Conservation (phyloP, 371 early-diverging fungal genomes). For the Cokeromyces recurvatus region DNA sequence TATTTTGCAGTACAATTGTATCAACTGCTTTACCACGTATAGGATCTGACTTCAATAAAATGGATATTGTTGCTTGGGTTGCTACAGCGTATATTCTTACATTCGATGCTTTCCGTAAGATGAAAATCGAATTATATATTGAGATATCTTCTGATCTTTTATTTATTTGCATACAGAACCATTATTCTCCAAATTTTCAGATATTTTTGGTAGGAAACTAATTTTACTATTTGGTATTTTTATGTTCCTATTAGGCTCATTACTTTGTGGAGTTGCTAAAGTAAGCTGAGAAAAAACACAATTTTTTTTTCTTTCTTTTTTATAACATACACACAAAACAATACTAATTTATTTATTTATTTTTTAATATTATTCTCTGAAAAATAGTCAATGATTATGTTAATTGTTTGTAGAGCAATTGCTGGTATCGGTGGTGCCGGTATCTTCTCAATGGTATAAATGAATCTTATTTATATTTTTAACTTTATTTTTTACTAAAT, state of each 20-base stretch:
- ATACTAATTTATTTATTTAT: background rate
- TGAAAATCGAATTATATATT: background rate
- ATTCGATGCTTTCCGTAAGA: constrained; percentile 43
- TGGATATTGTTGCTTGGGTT: constrained; percentile 62
- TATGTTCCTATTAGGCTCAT: constrained; percentile 57
- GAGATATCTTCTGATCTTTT: background rate
- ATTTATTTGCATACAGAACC: constrained; percentile 22
- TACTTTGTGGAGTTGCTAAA: constrained; percentile 51
- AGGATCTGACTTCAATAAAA: constrained; percentile 65
- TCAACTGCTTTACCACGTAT: constrained; percentile 69
- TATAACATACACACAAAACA: too few relatives aligned
- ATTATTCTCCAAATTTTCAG: constrained; percentile 57
- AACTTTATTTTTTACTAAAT: too few relatives aligned
- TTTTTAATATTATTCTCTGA: too few relatives aligned
- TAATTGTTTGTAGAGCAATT: constrained; percentile 60
- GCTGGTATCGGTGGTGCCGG: constrained; percentile 64
- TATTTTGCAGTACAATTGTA: constrained; percentile 62
- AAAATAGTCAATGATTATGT: too few relatives aligned
- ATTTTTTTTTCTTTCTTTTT: too few relatives aligned
- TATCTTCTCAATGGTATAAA: constrained; percentile 17
- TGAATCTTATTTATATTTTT: too few relatives aligned
- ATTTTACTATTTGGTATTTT: constrained; percentile 49
- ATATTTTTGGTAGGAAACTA: constrained; percentile 70
- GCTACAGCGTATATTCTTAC: constrained; percentile 61
- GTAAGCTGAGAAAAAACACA: constrained; percentile 15